A percentile compares a stretch with the other conserved stretches of the same genome.
phyloP scores from a whole-genome alignment of 305 asterid species.

The Fraxinus platypoda region DNA sequence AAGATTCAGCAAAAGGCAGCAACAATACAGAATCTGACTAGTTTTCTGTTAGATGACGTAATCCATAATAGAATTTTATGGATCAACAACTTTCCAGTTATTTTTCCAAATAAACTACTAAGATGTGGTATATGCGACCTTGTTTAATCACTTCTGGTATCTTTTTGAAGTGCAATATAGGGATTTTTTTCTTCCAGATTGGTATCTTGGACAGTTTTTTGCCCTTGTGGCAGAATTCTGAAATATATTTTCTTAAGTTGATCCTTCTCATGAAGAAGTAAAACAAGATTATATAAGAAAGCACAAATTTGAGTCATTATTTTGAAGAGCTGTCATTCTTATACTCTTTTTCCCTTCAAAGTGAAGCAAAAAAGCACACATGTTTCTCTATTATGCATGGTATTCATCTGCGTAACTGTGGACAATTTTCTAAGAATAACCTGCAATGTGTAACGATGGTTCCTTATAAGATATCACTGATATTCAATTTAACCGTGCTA shows the following conservation, averaged over 20 bases:
- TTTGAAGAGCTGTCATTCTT: neutral
- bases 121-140: neutral
- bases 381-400: neutral
- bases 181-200: neutral
- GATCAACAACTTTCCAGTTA: neutral
- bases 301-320: constrained; percentile 6
- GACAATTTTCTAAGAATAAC: neutral
- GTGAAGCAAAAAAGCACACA: neutral
- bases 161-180: neutral
- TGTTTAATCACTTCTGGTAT: neutral
- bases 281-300: neutral
- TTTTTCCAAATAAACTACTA: neutral
- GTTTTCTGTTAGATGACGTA: neutral
- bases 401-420: neutral
- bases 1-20: constrained; percentile 6
- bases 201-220: neutral
- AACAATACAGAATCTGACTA: neutral
- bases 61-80: neutral
- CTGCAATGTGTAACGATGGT: constrained; percentile 1
- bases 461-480: neutral
- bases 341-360: neutral
- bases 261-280: neutral
- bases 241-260: neutral
- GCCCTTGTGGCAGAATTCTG: neutral
- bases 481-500: neutral